Percentiles rank a stretch among this genome's conserved stretches.
Conservation (phyloP, 805 yeast species). For the Candida cerambycidarum region DNA sequence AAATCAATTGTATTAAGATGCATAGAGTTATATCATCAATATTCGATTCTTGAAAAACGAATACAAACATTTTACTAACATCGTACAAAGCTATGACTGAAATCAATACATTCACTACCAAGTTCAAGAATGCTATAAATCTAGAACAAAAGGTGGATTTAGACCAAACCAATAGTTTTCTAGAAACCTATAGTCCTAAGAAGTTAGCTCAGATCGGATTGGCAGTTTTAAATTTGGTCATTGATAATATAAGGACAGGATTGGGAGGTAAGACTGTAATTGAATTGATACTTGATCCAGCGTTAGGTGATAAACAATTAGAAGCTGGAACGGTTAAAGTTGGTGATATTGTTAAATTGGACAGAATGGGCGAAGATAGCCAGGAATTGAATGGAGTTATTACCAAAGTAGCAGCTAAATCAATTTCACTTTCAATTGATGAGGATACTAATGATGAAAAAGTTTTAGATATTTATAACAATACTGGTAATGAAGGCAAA, state of each 20-base stretch:
- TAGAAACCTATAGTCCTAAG: slow-evolving; percentile 51
- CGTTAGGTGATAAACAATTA: slow-evolving; percentile 33
- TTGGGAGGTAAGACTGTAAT: slow-evolving; percentile 72
- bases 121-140: slow-evolving; percentile 30
- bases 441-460: slow-evolving; percentile 53
- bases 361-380: slow-evolving; percentile 37
- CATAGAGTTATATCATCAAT: slow-evolving; percentile 19
- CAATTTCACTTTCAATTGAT: slow-evolving; percentile 60
- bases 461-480: slow-evolving; percentile 46
- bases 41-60: slow-evolving; percentile 29
- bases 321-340: slow-evolving; percentile 55
- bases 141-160: slow-evolving; percentile 39
- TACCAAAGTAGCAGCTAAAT: slow-evolving; percentile 46
- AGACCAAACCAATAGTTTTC: slow-evolving; percentile 30
- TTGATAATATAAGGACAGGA: slow-evolving; percentile 69
- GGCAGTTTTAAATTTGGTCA: slow-evolving; percentile 66
- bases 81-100: neutral
- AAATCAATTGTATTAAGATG: slow-evolving; percentile 23
- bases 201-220: slow-evolving; percentile 68
- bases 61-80: slow-evolving; percentile 20
- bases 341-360: slow-evolving; percentile 76
- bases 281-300: slow-evolving; percentile 61
- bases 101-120: slow-evolving; percentile 14
- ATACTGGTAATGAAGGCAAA: slow-evolving; percentile 40
- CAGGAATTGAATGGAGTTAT: slow-evolving; percentile 63